phyloP scores from a whole-genome alignment of 108 stramenopile genomes.

The Hondaea fermentalgiana region DNA sequence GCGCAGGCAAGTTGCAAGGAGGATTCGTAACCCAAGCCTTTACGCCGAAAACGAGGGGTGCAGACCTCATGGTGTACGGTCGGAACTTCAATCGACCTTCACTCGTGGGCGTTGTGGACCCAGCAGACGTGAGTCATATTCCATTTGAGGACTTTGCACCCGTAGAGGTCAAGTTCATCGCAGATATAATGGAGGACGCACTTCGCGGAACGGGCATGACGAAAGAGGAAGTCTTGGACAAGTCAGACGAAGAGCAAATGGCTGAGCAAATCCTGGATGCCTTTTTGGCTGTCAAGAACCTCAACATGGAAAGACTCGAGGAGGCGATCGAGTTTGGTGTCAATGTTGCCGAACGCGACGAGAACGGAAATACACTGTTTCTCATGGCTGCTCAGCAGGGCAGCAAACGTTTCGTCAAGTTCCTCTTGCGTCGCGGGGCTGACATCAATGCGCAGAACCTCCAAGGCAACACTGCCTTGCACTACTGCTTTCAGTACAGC shows the following conservation, averaged over 20 bases:
- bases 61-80: neutral
- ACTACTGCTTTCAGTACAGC: constrained; percentile 44
- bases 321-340: neutral
- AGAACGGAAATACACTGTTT: constrained; percentile 52
- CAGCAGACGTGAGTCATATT: neutral
- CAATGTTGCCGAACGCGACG: constrained; percentile 34
- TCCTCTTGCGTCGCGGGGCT: constrained; percentile 50
- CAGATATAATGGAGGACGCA: neutral
- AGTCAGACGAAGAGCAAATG: neutral
- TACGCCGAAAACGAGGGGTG: neutral
- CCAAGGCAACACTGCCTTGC: constrained; percentile 52
- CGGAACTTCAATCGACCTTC: neutral
- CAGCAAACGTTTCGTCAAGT: constrained; percentile 44
- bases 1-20: neutral
- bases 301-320: neutral
- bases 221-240: neutral
- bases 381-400: constrained; percentile 48
- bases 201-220: neutral
- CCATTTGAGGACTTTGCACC: neutral
- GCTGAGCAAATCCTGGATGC: neutral
- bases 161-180: neutral
- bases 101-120: neutral
- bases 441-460: constrained; percentile 53
- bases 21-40: neutral
- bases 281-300: neutral